Base-by-base conservation (phyloP, 768 basidiomycete genomes). In the Calocybe gangraenosa region DNA sequence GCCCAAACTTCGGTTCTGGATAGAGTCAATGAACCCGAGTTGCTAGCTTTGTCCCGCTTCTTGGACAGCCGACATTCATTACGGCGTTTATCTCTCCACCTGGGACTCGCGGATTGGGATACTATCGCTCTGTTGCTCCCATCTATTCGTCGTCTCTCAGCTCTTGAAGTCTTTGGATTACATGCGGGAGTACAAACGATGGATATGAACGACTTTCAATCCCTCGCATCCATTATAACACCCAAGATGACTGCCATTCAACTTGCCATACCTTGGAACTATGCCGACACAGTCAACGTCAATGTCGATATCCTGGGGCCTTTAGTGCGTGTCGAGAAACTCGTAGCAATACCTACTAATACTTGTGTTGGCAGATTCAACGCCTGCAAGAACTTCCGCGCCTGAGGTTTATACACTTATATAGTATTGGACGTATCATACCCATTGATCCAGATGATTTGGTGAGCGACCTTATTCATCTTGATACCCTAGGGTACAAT, bases 331-430 rank as follows among this genome's bases (percentile, higher is more conserved):
- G 17, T 36, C n/a, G n/a, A n/a, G 11, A 8, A 38, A 46, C 39
- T 49, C 42, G 33, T 15, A 36, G 38, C 18, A 13, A 10, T 13
- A n/a, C 4, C 39, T 34, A 1, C 31, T 14, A 21, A 40, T 36
- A 40, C 28, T n/a, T 23, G 23, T n/a, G 8, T 15, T n/a, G 6
- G 5, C 33, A 36, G 50, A 25, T 44, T 20, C 31, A 32, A 2
- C 40, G 31, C 10, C 15, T 40, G 9, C 23, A 33, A 47, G 47
- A 54, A n/a, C 54, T 67, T 21, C 62, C 60, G 2, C 46, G 51
- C 34, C 59, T 73, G 7, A 51, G 55, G 2, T 73, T 69, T 50
- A 58, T 70, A 23, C 68, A 70, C 48, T 51, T 71, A 7, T 71
- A 69, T 44, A 65, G 64, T 19, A 57, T 54, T 31, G 47, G 56